phyloP scores from a whole-genome alignment of 768 basidiomycete species.

The Polyporus arcularius region DNA sequence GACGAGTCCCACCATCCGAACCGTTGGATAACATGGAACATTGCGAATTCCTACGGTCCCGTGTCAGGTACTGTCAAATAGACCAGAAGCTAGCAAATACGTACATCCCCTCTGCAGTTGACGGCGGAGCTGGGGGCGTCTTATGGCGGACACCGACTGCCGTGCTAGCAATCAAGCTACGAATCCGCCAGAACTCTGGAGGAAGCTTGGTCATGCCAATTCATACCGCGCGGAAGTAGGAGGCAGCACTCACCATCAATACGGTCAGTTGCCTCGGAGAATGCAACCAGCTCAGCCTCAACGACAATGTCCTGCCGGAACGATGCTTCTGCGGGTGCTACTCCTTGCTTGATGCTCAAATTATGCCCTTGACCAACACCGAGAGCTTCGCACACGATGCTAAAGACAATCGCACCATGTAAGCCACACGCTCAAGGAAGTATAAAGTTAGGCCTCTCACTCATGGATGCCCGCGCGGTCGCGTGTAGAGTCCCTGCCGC shows the following conservation, averaged over 20 bases:
- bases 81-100: not conserved
- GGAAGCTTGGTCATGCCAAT: not conserved
- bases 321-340: not conserved
- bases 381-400: slow-evolving; percentile 63
- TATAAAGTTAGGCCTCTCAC: slow-evolving; percentile 24
- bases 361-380: slow-evolving; percentile 36
- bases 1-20: slow-evolving; percentile 42
- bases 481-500: slow-evolving; percentile 75
- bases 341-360: not conserved
- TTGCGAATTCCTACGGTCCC: slow-evolving; percentile 29
- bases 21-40: slow-evolving; percentile 44
- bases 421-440: not conserved
- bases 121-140: slow-evolving; percentile 1
- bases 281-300: slow-evolving; percentile 93
- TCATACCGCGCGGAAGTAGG: too few species aligned
- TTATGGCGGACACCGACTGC: slow-evolving; percentile 52
- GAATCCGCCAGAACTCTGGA: slow-evolving; percentile 78
- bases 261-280: slow-evolving; percentile 49
- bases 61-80: not conserved
- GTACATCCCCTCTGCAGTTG: slow-evolving; percentile 7
- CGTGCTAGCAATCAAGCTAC: slow-evolving; percentile 56
- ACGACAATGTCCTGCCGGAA: slow-evolving; percentile 40
- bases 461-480: slow-evolving; percentile 71
- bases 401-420: slow-evolving; percentile 22
- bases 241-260: slow-evolving; percentile 64